Conservation (phyloP, 1,284 basidiomycete species). For the Heterobasidion annosum region DNA sequence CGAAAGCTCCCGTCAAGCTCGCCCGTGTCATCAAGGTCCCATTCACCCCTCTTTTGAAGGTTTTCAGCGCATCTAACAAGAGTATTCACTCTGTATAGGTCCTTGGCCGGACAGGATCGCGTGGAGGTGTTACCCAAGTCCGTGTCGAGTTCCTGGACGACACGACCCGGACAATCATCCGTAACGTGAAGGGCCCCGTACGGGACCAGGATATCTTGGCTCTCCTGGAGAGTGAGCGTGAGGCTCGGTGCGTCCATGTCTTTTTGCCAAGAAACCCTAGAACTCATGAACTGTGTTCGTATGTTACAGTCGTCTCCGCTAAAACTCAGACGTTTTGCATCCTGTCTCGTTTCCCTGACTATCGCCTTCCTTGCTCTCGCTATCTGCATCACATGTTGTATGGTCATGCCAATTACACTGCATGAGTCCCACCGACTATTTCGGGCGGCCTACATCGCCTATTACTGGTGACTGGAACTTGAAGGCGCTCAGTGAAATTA, state of each 20-base stretch:
- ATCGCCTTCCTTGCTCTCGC: slow-evolving; percentile 9
- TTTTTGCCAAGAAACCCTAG: background rate
- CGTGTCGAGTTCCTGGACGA: slow-evolving; percentile 99
- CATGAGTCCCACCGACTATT: background rate
- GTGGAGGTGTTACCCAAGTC: slow-evolving; percentile 99
- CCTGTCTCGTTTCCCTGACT: slow-evolving; percentile 9
- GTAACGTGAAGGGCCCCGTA: slow-evolving; percentile 99
- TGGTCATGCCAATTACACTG: slow-evolving; percentile 19
- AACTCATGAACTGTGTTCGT: background rate
- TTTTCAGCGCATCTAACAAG: background rate
- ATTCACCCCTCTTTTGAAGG: slow-evolving; percentile 2
- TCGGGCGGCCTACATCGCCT: background rate
- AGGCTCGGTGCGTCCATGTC: slow-evolving; percentile 80
- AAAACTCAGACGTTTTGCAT: slow-evolving; percentile 9
- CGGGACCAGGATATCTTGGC: slow-evolving; percentile 96
- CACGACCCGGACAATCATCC: slow-evolving; percentile 91
- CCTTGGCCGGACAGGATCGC: slow-evolving; percentile 97
- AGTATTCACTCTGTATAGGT: slow-evolving; percentile 44
- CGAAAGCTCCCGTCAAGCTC: slow-evolving; percentile 90
- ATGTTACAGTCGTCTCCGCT: slow-evolving; percentile 31
- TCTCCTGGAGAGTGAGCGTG: slow-evolving; percentile 97
- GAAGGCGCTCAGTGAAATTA: too few relatives aligned
- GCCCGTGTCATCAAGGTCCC: slow-evolving; percentile 91
- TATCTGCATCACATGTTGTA: slow-evolving; percentile 20
- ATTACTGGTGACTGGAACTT: too few relatives aligned